phyloP scores from a whole-genome alignment of 768 basidiomycete genomes.

The Harrya chromipes region DNA sequence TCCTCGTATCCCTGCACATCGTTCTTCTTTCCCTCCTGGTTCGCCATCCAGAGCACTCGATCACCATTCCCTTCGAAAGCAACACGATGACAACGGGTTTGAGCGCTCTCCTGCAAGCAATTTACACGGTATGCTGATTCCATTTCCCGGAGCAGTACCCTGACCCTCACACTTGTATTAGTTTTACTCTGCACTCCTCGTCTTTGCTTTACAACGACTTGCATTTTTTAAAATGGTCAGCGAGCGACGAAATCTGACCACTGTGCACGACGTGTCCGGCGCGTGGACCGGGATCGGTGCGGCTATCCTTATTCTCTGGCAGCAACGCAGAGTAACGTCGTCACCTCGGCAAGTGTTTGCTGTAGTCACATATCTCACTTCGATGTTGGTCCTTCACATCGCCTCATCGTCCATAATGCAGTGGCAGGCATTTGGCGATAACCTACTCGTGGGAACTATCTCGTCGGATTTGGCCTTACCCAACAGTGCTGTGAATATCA shows the following conservation, averaged over 20 bases:
- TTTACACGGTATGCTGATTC: conserved; percentile 1
- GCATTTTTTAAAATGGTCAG: conserved; percentile 6
- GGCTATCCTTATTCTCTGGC: conserved; percentile 15
- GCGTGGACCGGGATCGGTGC: conserved; percentile 27
- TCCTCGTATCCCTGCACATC: background rate
- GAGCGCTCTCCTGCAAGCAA: background rate
- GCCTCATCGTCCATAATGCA: conserved; percentile 21
- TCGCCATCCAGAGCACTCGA: conserved; percentile 3
- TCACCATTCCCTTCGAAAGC: conserved; percentile 1
- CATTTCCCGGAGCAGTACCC: too few relatives aligned
- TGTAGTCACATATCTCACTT: conserved; percentile 13
- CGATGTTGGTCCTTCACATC: conserved; percentile 21
- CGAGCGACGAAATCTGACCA: conserved; percentile 14
- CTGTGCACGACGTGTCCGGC: conserved; percentile 14
- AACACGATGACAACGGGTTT: background rate
- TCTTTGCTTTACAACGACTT: conserved; percentile 14
- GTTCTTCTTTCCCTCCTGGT: background rate
- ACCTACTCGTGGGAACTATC: background rate
- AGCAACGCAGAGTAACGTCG: conserved; percentile 16
- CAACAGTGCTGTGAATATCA: background rate
- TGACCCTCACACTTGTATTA: background rate
- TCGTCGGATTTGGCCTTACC: conserved; percentile 4
- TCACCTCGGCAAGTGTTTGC: background rate
- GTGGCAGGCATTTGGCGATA: conserved; percentile 15
- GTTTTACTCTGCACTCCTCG: conserved; percentile 16